Evolutionary conservation across 495 filamentous ascomycete genomes (phyloP).

Genomic region (Darksidea phi): DNA sequence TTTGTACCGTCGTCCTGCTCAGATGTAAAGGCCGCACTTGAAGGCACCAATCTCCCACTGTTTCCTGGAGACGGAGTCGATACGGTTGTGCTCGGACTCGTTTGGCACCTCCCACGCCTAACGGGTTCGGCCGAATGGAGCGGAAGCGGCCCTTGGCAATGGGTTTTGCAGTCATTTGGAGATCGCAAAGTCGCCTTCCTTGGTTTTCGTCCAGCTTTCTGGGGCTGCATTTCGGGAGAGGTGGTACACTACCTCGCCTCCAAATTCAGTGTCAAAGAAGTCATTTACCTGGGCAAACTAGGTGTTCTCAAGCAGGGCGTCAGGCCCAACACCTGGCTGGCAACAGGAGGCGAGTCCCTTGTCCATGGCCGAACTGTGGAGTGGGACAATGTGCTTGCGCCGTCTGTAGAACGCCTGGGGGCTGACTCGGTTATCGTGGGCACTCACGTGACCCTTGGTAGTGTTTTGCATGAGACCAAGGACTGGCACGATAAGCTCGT

Average conservation of each 20-base stretch:
- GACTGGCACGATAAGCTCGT: conserved; percentile 7
- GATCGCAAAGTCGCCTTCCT: conserved; percentile 22
- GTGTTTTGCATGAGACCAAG: conserved; percentile 26
- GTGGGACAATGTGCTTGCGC: conserved; percentile 9
- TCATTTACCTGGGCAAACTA: conserved; percentile 27
- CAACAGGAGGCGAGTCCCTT: conserved; percentile 13
- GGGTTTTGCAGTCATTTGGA: conserved; percentile 2
- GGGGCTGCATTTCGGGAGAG: conserved; percentile 20
- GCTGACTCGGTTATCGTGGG: neutral
- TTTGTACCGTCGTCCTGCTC: conserved; percentile 11
- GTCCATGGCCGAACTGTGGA: neutral
- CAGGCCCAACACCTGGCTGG: conserved; percentile 5
- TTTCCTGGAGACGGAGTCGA: conserved; percentile 8
- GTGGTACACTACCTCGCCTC: conserved; percentile 18
- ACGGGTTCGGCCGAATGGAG: neutral
- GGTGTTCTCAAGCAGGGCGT: conserved; percentile 12
- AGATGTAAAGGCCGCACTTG: neutral
- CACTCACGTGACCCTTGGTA: neutral
- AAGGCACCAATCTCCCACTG: conserved; percentile 1
- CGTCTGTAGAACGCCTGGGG: neutral
- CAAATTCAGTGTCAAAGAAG: conserved; percentile 17
- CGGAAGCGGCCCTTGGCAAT: conserved; percentile 8
- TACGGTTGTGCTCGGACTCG: conserved; percentile 3
- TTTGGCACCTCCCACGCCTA: conserved; percentile 7
- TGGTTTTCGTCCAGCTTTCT: conserved; percentile 28